These are phyloP conservation scores for Suillus ampliporus DNA, from an alignment of 768 basidiomycete species.

Conservation along the genomic window DNA sequence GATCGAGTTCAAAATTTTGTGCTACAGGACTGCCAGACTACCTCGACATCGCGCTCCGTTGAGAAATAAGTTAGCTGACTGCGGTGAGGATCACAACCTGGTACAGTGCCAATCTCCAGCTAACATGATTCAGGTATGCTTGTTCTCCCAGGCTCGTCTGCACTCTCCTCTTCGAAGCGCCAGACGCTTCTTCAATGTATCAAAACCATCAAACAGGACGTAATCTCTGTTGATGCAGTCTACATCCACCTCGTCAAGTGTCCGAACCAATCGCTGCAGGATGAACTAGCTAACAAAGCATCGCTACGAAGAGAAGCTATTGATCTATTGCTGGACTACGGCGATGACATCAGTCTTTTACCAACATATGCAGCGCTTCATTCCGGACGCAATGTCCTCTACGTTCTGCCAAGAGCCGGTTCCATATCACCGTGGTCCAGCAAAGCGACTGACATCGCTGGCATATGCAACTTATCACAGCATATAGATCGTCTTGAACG, in stretches of 20 bases:
- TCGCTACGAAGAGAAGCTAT: conserved; percentile 61
- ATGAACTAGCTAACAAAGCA: conserved; percentile 47
- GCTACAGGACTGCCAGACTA: neutral
- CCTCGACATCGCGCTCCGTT: neutral
- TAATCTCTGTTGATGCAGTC: conserved; percentile 79
- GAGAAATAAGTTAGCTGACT: neutral
- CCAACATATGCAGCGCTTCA: conserved; percentile 45
- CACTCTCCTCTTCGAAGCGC: conserved; percentile 73
- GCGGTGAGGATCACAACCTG: neutral
- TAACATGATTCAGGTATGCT: conserved; percentile 59
- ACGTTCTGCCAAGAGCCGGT: conserved; percentile 82
- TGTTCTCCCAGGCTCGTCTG: conserved; percentile 77
- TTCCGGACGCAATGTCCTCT: conserved; percentile 54
- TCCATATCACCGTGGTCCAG: conserved; percentile 99
- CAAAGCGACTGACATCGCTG: conserved; percentile 96
- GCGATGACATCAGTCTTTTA: conserved; percentile 68
- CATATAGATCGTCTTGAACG: conserved; percentile 86
- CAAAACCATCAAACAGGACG: conserved; percentile 52
- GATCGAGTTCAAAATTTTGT: neutral
- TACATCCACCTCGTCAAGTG: conserved; percentile 88
- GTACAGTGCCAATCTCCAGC: neutral
- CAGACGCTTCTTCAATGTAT: conserved; percentile 66
- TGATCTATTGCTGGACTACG: conserved; percentile 80
- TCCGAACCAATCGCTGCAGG: conserved; percentile 48
- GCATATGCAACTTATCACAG: conserved; percentile 78